Percentiles rank a stretch among this genome's conserved stretches.
These are phyloP conservation scores for Gillenia trifoliata DNA, from an alignment of 306 rosid genomes.

Conservation along the genomic window DNA sequence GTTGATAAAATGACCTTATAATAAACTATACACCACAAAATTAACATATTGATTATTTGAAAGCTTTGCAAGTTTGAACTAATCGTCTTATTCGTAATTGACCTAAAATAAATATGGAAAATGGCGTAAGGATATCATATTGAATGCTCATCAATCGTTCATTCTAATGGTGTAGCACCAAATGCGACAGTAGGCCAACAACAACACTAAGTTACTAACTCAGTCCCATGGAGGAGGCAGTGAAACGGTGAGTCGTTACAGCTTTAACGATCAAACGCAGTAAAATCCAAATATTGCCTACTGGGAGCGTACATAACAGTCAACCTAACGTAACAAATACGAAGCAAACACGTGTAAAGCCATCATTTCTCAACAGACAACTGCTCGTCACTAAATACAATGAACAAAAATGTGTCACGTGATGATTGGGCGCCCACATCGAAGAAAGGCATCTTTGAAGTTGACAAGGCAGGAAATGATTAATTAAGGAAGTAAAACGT, in stretches of 20 bases:
- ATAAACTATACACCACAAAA: no score
- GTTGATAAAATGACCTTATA: no score
- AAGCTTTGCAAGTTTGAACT: no score
- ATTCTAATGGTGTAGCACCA: not conserved
- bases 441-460: constrained; percentile 26
- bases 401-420: not conserved
- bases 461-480: constrained; percentile 26
- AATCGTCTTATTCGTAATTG: no score
- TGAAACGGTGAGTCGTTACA: not conserved
- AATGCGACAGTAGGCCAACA: not conserved
- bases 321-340: constrained; percentile 2
- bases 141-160: not conserved
- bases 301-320: not conserved
- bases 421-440: not conserved
- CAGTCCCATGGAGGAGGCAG: not conserved
- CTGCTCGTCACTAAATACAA: not conserved
- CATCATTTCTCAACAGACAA: not conserved
- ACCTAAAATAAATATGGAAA: not conserved
- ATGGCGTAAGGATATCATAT: not conserved
- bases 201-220: no score
- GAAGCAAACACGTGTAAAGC: constrained; percentile 6
- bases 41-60: no score
- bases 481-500: constrained; percentile 7
- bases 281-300: not conserved
- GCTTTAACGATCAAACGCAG: constrained; percentile 2